Evolutionary conservation across 2,329 filamentous ascomycete species (phyloP).

Genomic region (Pleoardoris graminearum): DNA sequence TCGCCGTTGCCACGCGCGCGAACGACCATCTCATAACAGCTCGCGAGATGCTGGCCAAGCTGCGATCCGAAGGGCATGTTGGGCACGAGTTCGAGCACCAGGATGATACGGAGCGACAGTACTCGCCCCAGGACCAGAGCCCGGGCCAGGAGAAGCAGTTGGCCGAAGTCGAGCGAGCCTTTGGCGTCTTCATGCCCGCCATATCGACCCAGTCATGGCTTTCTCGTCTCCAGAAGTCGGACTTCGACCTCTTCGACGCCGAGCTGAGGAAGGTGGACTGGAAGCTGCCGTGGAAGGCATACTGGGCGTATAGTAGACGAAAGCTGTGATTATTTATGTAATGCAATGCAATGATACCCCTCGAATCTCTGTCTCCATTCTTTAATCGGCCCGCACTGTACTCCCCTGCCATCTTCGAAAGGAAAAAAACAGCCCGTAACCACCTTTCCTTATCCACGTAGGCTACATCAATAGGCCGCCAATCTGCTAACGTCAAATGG

Average conservation of each 20-base stretch:
- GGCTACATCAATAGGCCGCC: no score
- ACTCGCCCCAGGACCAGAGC: conserved; percentile 46
- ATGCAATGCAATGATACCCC: conserved; percentile 8
- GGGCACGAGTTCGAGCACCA: conserved; percentile 90
- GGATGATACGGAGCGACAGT: conserved; percentile 69
- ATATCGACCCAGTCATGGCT: conserved; percentile 79
- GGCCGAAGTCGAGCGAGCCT: conserved; percentile 66
- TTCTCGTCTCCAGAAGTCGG: conserved; percentile 71
- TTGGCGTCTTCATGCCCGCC: conserved; percentile 80
- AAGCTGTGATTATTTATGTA: conserved; percentile 44
- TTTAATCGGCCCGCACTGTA: no score
- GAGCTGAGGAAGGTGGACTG: conserved; percentile 69
- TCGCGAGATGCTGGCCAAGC: conserved; percentile 83
- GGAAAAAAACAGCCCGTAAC: no score
- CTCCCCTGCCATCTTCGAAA: no score
- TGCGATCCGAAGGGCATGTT: conserved; percentile 72
- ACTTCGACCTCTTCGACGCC: conserved; percentile 80
- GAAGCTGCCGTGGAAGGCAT: conserved; percentile 82
- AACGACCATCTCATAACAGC: conserved; percentile 96
- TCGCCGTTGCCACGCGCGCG: conserved; percentile 87
- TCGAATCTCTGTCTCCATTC: not conserved
- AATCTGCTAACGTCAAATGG: no score
- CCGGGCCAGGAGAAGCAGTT: conserved; percentile 43
- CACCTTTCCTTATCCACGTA: no score
- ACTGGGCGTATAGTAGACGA: conserved; percentile 61